Conservation (phyloP, 2,329 filamentous ascomycete species). For the Fusarium tupiense region DNA sequence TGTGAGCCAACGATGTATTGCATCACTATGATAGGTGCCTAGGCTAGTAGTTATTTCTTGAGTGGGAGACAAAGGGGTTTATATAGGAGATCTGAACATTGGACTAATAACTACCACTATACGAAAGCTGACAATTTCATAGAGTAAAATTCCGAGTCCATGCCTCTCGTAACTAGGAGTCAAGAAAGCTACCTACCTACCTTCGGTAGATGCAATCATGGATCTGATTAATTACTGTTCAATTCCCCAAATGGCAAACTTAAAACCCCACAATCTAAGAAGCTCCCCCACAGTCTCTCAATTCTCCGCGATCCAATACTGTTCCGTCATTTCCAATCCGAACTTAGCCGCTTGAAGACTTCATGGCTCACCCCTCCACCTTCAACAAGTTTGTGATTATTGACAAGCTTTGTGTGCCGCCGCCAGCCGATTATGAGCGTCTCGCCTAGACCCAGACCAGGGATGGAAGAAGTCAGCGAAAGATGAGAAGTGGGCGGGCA, state of each 20-base stretch:
- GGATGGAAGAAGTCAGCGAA: slow-evolving; percentile 20
- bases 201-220: background rate
- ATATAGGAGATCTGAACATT: background rate
- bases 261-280: slow-evolving; percentile 29
- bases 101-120: background rate
- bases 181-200: background rate
- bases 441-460: background rate
- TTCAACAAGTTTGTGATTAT: slow-evolving; percentile 19
- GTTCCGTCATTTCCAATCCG: slow-evolving; percentile 46
- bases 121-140: background rate
- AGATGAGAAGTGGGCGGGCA: slow-evolving; percentile 16
- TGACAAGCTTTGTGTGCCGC: slow-evolving; percentile 43
- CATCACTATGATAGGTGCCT: background rate
- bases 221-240: background rate
- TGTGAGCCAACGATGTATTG: slow-evolving; percentile 8
- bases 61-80: background rate
- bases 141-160: background rate
- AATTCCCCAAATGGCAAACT: slow-evolving; percentile 5
- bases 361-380: slow-evolving; percentile 15
- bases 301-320: slow-evolving; percentile 34
- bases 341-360: slow-evolving; percentile 42
- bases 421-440: slow-evolving; percentile 42
- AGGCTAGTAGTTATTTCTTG: background rate
- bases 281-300: slow-evolving; percentile 21
- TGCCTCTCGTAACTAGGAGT: background rate